Percentiles rank a stretch among this genome's conserved stretches.
These are phyloP conservation scores for Litchi chinensis DNA, from an alignment of 345 rosid species.

Conservation along the genomic window DNA sequence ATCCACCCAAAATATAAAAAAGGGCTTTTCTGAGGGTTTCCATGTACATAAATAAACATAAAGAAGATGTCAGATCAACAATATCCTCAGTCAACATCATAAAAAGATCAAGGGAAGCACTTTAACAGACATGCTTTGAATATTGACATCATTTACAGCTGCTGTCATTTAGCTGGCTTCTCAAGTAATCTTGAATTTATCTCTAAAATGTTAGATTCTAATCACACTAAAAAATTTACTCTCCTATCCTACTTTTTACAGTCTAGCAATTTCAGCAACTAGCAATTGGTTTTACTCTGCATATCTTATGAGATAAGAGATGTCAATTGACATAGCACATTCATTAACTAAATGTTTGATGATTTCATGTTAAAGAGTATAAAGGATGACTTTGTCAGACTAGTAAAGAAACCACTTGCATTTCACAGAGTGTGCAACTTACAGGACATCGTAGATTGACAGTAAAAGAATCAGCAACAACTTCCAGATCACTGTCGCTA, in stretches of 20 bases:
- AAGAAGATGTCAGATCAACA: background rate
- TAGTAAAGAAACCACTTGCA: constrained; percentile 4
- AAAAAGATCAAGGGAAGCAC: background rate
- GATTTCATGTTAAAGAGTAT: background rate
- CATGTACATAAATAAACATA: background rate
- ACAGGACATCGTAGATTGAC: constrained; percentile 97
- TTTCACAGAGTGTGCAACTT: constrained; percentile 35
- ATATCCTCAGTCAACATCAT: background rate
- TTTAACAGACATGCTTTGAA: background rate
- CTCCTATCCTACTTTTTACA: background rate
- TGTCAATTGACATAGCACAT: background rate
- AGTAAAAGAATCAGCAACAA: constrained; percentile 82
- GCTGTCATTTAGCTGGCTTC: background rate
- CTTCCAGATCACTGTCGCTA: constrained; percentile 97
- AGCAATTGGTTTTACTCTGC: background rate
- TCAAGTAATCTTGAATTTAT: background rate
- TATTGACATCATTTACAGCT: background rate
- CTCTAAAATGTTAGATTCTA: background rate
- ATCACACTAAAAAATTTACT: background rate
- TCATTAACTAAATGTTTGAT: background rate
- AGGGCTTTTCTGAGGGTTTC: background rate
- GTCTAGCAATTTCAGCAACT: background rate
- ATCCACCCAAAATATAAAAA: background rate
- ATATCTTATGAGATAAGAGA: background rate
- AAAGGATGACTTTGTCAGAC: background rate